Evolutionary conservation across 768 basidiomycete species (phyloP).

Genomic region (Lactarius sp.): DNA sequence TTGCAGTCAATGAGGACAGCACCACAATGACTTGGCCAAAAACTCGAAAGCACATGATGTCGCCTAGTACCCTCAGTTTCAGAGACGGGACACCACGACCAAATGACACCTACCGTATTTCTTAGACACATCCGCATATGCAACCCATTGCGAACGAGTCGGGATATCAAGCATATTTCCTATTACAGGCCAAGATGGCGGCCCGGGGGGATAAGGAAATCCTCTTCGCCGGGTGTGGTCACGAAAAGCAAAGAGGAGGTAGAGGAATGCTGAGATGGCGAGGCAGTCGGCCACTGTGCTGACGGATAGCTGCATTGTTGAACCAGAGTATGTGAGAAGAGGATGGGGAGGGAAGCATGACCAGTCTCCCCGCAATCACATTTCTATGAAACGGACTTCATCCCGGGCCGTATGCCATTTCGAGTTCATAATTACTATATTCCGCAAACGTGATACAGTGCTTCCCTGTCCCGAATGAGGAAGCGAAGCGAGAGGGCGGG

Average conservation of each 20-base stretch:
- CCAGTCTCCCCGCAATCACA: no score
- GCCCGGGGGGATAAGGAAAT: not conserved
- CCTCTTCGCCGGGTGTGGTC: not conserved
- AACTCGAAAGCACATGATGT: not conserved
- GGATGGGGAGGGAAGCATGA: no score
- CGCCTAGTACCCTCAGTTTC: not conserved
- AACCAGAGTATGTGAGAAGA: no score
- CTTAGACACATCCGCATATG: constrained; percentile 1
- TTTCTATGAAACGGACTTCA: no score
- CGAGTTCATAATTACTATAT: no score
- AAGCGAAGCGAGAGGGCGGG: no score
- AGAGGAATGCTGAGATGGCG: not conserved
- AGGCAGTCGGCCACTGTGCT: not conserved
- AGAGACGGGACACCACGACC: not conserved
- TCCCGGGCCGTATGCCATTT: no score
- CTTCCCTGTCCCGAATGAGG: no score
- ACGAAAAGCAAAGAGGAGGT: not conserved
- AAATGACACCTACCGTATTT: not conserved
- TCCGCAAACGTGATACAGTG: no score
- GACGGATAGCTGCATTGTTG: not conserved
- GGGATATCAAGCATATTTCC: not conserved
- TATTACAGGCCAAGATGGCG: not conserved
- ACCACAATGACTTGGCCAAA: constrained; percentile 46
- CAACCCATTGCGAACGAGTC: not conserved
- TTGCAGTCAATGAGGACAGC: constrained; percentile 36